phyloP scores from a whole-genome alignment of 2,329 filamentous ascomycete species.

The Phyllosticta paracitricarpa region DNA sequence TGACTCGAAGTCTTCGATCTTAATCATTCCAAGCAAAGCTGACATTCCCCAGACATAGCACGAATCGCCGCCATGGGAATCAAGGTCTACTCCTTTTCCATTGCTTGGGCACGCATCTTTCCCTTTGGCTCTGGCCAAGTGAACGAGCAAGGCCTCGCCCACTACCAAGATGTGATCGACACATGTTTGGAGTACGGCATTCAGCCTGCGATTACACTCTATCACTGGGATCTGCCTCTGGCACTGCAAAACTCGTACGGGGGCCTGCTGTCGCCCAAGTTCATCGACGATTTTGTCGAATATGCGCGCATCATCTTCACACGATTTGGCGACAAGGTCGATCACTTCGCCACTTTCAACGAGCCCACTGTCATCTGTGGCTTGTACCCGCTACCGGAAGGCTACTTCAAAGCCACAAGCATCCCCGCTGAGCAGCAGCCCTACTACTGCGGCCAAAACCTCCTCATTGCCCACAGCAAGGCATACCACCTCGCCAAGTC shows the following conservation, averaged over 20 bases:
- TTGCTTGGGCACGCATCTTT: slow-evolving; percentile 42
- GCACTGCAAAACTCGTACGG: slow-evolving; percentile 30
- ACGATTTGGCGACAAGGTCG: slow-evolving; percentile 29
- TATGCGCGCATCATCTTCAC: slow-evolving; percentile 32
- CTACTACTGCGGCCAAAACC: slow-evolving; percentile 27
- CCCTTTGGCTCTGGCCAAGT: slow-evolving; percentile 35
- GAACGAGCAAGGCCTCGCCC: slow-evolving; percentile 36
- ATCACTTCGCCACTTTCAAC: slow-evolving; percentile 34
- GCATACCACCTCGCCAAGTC: slow-evolving; percentile 34
- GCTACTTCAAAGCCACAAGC: slow-evolving; percentile 27
- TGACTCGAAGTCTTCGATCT: background rate
- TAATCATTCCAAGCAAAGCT: background rate
- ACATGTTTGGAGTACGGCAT: slow-evolving; percentile 33
- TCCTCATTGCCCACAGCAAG: slow-evolving; percentile 27
- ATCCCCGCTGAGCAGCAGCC: slow-evolving; percentile 26
- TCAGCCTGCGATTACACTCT: slow-evolving; percentile 35
- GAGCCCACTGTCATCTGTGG: slow-evolving; percentile 27
- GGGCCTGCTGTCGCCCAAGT: slow-evolving; percentile 23
- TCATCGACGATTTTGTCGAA: slow-evolving; percentile 27
- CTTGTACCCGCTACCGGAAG: background rate
- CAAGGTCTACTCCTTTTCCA: slow-evolving; percentile 32
- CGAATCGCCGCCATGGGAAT: slow-evolving; percentile 27
- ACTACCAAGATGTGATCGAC: slow-evolving; percentile 42
- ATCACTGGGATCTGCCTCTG: slow-evolving; percentile 34
- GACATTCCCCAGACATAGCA: slow-evolving; percentile 24